These are phyloP conservation scores for Berberis vulgaris DNA, from an alignment of 164 flowering plant genomes.

Conservation along the genomic window DNA sequence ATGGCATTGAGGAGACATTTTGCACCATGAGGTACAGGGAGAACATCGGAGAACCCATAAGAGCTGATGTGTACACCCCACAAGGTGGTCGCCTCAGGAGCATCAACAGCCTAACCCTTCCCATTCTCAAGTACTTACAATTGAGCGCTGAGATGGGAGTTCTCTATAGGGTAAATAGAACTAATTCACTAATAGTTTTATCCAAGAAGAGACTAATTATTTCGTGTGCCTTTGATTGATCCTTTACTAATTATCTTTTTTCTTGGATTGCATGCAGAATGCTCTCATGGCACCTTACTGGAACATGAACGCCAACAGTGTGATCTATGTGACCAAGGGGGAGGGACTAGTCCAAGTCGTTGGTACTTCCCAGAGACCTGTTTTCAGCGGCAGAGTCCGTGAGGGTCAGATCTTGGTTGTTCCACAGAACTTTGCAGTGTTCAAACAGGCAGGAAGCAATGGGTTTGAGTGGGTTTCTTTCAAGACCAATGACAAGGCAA, in stretches of 20 bases:
- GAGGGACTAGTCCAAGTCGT: conserved; percentile 13
- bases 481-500: conserved; percentile 24
- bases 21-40: conserved; percentile 40
- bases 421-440: conserved; percentile 24
- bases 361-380: conserved; percentile 11
- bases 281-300: conserved; percentile 52
- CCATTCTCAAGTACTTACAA: conserved; percentile 35
- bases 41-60: conserved; percentile 43
- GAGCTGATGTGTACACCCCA: conserved; percentile 47
- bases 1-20: conserved; percentile 58
- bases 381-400: not conserved
- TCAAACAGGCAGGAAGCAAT: conserved; percentile 22
- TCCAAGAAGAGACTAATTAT: not conserved
- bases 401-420: no score
- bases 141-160: conserved; percentile 51
- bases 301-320: conserved; percentile 41
- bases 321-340: conserved; percentile 38
- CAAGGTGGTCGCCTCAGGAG: conserved; percentile 42
- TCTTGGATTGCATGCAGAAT: conserved; percentile 27
- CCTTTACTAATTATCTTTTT: not conserved
- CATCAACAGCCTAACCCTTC: conserved; percentile 51
- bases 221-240: not conserved
- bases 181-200: not conserved
- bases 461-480: conserved; percentile 35
- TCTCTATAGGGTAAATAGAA: conserved; percentile 37